phyloP scores from a whole-genome alignment of 306 rosid species.

The Lathyrus oleraceus region DNA sequence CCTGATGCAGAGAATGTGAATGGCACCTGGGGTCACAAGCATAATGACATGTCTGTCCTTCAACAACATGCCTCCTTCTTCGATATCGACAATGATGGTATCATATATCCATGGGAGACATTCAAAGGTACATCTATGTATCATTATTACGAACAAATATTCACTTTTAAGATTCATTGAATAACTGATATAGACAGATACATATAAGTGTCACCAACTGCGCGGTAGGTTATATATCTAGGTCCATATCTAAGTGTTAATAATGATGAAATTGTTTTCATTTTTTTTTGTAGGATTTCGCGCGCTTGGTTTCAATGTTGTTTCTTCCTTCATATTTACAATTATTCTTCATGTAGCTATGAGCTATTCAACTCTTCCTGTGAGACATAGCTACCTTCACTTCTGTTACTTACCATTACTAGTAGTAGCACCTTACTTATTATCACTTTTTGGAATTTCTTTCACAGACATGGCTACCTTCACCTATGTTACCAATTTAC shows the following conservation, averaged over 20 bases:
- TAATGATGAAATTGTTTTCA: background rate
- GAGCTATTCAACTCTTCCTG: constrained; percentile 71
- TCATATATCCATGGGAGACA: constrained; percentile 76
- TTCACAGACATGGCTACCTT: constrained; percentile 77
- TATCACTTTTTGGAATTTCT: constrained; percentile 25
- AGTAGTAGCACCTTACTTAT: constrained; percentile 1
- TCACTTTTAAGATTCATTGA: too few relatives aligned
- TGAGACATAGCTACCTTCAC: constrained; percentile 36
- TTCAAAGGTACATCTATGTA: background rate
- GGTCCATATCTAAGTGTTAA: too few relatives aligned
- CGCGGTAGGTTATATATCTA: too few relatives aligned
- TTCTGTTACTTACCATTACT: background rate
- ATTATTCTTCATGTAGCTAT: constrained; percentile 47
- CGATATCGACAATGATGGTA: constrained; percentile 67
- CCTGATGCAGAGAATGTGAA: constrained; percentile 64
- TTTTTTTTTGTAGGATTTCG: constrained; percentile 50
- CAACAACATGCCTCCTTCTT: constrained; percentile 79
- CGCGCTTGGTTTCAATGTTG: constrained; percentile 53
- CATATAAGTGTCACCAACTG: too few relatives aligned
- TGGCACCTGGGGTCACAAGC: constrained; percentile 67
- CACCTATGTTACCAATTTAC: constrained; percentile 64
- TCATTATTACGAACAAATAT: too few relatives aligned
- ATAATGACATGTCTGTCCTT: constrained; percentile 69
- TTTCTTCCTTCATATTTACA: constrained; percentile 50
- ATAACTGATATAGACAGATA: too few relatives aligned